Evolutionary conservation across 306 rosid genomes (phyloP), one percentile per base, ranked within the genome.

Genomic region (Senna tora): DNA sequence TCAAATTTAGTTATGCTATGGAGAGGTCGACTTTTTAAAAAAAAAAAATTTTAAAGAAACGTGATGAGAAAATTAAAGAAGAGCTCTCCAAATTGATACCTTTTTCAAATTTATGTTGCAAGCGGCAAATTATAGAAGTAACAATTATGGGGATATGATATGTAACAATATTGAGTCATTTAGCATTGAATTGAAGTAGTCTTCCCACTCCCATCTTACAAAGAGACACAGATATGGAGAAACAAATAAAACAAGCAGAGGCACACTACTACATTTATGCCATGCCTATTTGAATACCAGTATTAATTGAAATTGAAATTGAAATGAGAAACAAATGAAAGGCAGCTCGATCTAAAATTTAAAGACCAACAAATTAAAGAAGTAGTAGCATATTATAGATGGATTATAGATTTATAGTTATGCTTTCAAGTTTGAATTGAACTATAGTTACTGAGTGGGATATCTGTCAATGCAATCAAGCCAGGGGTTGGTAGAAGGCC

Each of bases 401-500:
- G 1, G 30, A 25, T 25, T 25, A 25, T 25, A 3, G n/a, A n/a
- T n/a, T n/a, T n/a, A 25, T 25, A 25, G 30, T 25, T 25, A 25
- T 25, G 2, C 30, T 25, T 25, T n/a, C n/a, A n/a, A n/a, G n/a
- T n/a, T n/a, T n/a, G n/a, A n/a, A n/a, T n/a, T n/a, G n/a, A n/a
- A n/a, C n/a, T n/a, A n/a, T n/a, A 36, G 39, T 36, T 36, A 36
- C 8, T 36, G 6, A 36, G 77, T 7, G 96, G 97, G 56, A 25
- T 91, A 93, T 20, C 69, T 85, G 68, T 86, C 84, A 25, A 91
- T 72, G 88, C 90, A 87, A 15, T 87, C 88, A 64, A 94, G 92
- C 99, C 99, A 94, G 21, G 99, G 97, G 68, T 79, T 92, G 46
- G 67, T 72, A 2, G 83, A 33, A 51, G 96, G 96, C 79, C 84